These are phyloP conservation scores for Pythium monospermum DNA, from an alignment of 352 stramenopile species.

Conservation along the genomic window DNA sequence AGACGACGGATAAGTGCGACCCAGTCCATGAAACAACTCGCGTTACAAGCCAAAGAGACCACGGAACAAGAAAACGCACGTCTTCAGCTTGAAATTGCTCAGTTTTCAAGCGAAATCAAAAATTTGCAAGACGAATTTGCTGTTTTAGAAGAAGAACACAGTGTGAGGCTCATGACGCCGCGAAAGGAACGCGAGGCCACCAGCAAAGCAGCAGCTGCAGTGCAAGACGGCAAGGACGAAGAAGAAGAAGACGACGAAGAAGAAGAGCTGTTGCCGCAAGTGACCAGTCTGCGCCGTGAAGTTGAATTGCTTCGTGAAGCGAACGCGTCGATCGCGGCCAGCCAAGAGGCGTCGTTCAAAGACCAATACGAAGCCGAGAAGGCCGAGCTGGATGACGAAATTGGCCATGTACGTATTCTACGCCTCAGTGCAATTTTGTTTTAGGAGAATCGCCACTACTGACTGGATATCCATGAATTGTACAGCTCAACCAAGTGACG, in stretches of 20 bases:
- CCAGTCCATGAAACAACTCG: conserved; percentile 28
- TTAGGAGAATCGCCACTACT: too few relatives aligned
- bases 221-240: too few relatives aligned
- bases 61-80: conserved; percentile 25
- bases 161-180: conserved; percentile 25
- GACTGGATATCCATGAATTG: background rate
- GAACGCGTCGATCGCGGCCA: conserved; percentile 18
- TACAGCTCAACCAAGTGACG: conserved; percentile 42
- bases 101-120: conserved; percentile 40
- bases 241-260: conserved; percentile 25
- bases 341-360: conserved; percentile 52
- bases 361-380: conserved; percentile 62
- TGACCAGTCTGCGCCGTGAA: conserved; percentile 51
- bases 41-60: conserved; percentile 21
- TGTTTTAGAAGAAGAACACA: conserved; percentile 27
- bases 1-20: conserved; percentile 25
- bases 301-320: conserved; percentile 52
- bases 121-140: conserved; percentile 53
- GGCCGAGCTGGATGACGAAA: conserved; percentile 54
- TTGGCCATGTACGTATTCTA: conserved; percentile 34
- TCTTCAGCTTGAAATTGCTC: conserved; percentile 38
- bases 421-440: too few relatives aligned
- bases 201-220: too few relatives aligned
- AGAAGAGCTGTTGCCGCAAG: conserved; percentile 40
- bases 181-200: too few relatives aligned